Conservation (phyloP, 1,284 basidiomycete genomes). For the Cerrena zonata region DNA sequence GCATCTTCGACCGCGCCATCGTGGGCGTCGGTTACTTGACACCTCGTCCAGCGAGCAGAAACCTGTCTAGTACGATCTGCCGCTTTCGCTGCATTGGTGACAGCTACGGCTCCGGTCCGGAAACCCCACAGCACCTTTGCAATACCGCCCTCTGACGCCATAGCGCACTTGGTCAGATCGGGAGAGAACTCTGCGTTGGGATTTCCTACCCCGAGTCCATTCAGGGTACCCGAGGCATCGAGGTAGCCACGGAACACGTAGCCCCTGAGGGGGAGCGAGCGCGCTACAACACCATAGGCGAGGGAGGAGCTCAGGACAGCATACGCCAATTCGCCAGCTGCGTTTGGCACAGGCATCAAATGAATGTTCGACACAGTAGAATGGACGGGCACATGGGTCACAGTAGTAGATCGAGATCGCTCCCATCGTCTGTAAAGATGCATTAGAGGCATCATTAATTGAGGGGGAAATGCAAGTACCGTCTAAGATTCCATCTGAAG, state of each 20-base stretch:
- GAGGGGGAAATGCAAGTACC: constrained; percentile 36
- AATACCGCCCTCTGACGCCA: constrained; percentile 60
- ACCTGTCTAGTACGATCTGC: constrained; percentile 48
- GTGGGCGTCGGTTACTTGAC: constrained; percentile 52
- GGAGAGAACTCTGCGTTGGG: constrained; percentile 75
- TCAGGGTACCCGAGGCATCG: constrained; percentile 54
- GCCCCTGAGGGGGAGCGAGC: constrained; percentile 68
- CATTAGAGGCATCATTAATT: background rate
- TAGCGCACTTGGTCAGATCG: constrained; percentile 52
- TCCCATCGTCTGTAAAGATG: constrained; percentile 60
- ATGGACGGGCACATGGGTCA: constrained; percentile 58
- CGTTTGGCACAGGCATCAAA: constrained; percentile 44
- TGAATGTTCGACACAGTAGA: constrained; percentile 51
- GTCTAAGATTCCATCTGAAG: constrained; percentile 44
- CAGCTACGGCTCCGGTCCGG: constrained; percentile 60
- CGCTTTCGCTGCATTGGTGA: constrained; percentile 52
- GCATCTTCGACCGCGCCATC: constrained; percentile 49
- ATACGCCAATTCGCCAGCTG: background rate
- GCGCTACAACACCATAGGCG: constrained; percentile 68
- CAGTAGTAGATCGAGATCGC: constrained; percentile 52
- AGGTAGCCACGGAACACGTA: constrained; percentile 70
- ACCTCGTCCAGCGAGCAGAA: constrained; percentile 43
- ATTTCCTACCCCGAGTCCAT: constrained; percentile 65
- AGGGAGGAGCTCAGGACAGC: constrained; percentile 60
- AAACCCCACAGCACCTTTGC: constrained; percentile 76